These are phyloP conservation scores for Barnettozyma pratensis DNA, from an alignment of 805 yeast species.

Conservation along the genomic window DNA sequence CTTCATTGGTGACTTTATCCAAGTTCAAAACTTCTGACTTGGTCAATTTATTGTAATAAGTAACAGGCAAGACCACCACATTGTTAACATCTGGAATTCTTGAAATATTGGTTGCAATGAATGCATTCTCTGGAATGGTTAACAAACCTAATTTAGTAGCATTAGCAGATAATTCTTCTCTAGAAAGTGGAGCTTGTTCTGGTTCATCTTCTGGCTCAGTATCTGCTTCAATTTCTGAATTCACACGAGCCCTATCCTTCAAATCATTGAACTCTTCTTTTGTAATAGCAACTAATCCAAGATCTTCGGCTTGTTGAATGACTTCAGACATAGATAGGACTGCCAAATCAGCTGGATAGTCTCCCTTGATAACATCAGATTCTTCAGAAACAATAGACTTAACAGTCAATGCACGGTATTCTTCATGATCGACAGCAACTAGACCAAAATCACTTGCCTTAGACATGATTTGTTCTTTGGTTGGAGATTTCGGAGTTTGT, in stretches of 20 bases:
- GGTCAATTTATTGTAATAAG: conserved; percentile 56
- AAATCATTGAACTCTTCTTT: conserved; percentile 29
- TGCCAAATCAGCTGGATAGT: conserved; percentile 19
- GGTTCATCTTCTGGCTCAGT: conserved; percentile 3
- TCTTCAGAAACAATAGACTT: neutral
- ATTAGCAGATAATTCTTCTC: conserved; percentile 28
- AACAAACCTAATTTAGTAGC: conserved; percentile 46
- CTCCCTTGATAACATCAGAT: conserved; percentile 13
- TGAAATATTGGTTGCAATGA: conserved; percentile 57
- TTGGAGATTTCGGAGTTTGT: neutral
- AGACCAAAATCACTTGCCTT: conserved; percentile 14
- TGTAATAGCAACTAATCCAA: conserved; percentile 32
- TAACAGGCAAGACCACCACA: conserved; percentile 58
- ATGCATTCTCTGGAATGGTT: conserved; percentile 54
- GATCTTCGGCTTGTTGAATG: conserved; percentile 25
- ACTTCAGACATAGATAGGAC: conserved; percentile 12
- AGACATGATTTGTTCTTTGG: conserved; percentile 11
- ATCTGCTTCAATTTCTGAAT: conserved; percentile 4
- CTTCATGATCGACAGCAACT: neutral
- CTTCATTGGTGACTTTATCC: conserved; percentile 41
- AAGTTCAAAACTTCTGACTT: conserved; percentile 39
- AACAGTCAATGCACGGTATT: neutral
- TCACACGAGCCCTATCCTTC: conserved; percentile 19
- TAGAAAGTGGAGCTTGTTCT: conserved; percentile 7
- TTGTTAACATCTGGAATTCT: conserved; percentile 48